Conservation (phyloP, 345 rosid species). For the Cochlearia excelsa region DNA sequence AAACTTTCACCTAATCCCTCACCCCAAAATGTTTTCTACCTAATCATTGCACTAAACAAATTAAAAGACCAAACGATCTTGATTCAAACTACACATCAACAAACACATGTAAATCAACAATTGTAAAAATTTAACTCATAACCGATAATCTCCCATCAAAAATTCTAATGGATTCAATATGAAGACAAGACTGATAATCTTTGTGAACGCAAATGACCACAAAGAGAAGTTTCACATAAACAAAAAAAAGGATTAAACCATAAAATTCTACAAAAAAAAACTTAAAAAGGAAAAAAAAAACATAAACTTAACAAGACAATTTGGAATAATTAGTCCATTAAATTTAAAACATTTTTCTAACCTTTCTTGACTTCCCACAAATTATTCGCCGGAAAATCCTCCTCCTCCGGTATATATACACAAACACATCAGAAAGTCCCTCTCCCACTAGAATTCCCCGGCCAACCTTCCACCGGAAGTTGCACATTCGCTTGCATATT, state of each 20-base stretch:
- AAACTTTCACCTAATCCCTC: constrained; percentile 13
- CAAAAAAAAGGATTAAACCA: constrained; percentile 10
- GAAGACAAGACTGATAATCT: constrained; percentile 26
- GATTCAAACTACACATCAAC: constrained; percentile 13
- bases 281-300: not conserved
- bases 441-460: constrained; percentile 63
- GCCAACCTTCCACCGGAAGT: constrained; percentile 93
- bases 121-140: not conserved
- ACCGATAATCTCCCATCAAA: constrained; percentile 13
- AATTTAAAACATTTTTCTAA: constrained; percentile 30
- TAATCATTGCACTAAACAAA: constrained; percentile 28
- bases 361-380: constrained; percentile 34
- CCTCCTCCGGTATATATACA: constrained; percentile 29
- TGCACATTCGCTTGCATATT: constrained; percentile 64
- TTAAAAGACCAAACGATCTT: constrained; percentile 26
- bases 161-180: constrained; percentile 10
- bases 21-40: constrained; percentile 3
- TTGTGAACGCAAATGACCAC: constrained; percentile 30
- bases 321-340: constrained; percentile 33
- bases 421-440: constrained; percentile 42
- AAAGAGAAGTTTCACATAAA: constrained; percentile 32
- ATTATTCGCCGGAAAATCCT: constrained; percentile 25
- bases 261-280: constrained; percentile 35
- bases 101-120: constrained; percentile 14
- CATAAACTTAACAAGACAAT: constrained; percentile 27